Evolutionary conservation across 2,329 filamentous ascomycete genomes (phyloP).

Genomic region (Calonectria hawksworthii): DNA sequence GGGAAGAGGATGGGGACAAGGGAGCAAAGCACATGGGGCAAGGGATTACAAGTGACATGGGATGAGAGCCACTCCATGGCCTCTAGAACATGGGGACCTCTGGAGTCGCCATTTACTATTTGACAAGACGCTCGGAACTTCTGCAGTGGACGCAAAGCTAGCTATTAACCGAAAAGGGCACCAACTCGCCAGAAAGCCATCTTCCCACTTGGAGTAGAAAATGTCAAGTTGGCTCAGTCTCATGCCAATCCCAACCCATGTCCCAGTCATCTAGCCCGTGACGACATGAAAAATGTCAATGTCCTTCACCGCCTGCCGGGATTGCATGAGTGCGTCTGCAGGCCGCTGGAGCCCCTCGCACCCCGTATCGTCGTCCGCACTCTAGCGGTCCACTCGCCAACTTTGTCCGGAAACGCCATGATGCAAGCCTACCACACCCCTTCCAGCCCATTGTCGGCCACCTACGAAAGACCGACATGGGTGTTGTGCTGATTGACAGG

Average conservation of each 20-base stretch:
- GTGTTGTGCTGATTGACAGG: slow-evolving; percentile 39
- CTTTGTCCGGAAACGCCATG: slow-evolving; percentile 29
- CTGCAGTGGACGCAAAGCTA: background rate
- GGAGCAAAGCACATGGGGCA: slow-evolving; percentile 4
- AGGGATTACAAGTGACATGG: slow-evolving; percentile 18
- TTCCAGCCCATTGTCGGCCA: slow-evolving; percentile 21
- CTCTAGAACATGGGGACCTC: slow-evolving; percentile 15
- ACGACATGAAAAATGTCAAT: slow-evolving; percentile 29
- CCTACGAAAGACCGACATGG: slow-evolving; percentile 37
- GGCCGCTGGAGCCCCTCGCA: slow-evolving; percentile 33
- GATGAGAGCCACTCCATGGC: slow-evolving; percentile 9
- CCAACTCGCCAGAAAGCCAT: slow-evolving; percentile 1
- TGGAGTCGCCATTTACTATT: background rate
- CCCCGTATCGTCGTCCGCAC: slow-evolving; percentile 29
- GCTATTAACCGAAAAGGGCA: slow-evolving; percentile 10
- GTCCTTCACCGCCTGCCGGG: slow-evolving; percentile 43
- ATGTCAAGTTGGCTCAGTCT: slow-evolving; percentile 16
- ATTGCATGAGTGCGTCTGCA: slow-evolving; percentile 40
- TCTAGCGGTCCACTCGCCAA: slow-evolving; percentile 31
- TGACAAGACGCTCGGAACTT: slow-evolving; percentile 16
- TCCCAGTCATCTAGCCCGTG: slow-evolving; percentile 21
- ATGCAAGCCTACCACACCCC: slow-evolving; percentile 35
- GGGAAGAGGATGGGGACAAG: slow-evolving; percentile 13
- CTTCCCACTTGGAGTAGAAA: slow-evolving; percentile 3
- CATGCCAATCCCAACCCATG: slow-evolving; percentile 13